These are phyloP conservation scores for Lipomyces yamadae DNA, from an alignment of 805 yeast genomes.

Conservation along the genomic window DNA sequence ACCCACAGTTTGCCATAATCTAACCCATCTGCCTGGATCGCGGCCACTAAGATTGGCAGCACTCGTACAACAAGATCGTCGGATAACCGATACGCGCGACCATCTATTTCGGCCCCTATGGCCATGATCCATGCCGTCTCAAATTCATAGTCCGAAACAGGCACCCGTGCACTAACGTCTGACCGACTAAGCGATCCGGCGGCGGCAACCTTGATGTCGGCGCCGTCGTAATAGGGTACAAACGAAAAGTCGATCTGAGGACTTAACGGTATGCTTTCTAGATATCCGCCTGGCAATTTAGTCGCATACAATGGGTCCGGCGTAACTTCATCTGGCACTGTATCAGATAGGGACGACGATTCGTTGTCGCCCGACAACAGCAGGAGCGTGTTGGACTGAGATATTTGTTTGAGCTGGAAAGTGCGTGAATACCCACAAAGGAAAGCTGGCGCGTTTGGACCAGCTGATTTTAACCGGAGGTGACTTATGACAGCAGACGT, in stretches of 20 bases:
- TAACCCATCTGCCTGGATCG: conserved; percentile 38
- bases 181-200: not conserved
- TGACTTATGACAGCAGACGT: not conserved
- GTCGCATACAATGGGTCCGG: conserved; percentile 3
- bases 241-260: conserved; percentile 26
- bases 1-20: conserved; percentile 35
- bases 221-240: conserved; percentile 34
- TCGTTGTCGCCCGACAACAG: conserved; percentile 46
- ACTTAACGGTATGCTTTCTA: conserved; percentile 28
- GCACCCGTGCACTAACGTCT: conserved; percentile 45
- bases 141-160: conserved; percentile 61
- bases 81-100: conserved; percentile 48
- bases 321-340: conserved; percentile 5
- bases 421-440: conserved; percentile 64
- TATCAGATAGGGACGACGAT: conserved; percentile 14
- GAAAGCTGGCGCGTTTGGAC: conserved; percentile 51
- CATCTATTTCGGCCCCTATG: conserved; percentile 63
- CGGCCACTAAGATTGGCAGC: conserved; percentile 41
- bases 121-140: conserved; percentile 54
- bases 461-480: conserved; percentile 22
- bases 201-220: conserved; percentile 9
- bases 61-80: conserved; percentile 38
- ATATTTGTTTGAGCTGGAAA: conserved; percentile 72
- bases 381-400: conserved; percentile 85
- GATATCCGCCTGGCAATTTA: conserved; percentile 20